A percentile compares a stretch with the other conserved stretches of the same genome.
phyloP scores from a whole-genome alignment of 2,329 filamentous ascomycete genomes.

The Colletotrichum plurivorum region DNA sequence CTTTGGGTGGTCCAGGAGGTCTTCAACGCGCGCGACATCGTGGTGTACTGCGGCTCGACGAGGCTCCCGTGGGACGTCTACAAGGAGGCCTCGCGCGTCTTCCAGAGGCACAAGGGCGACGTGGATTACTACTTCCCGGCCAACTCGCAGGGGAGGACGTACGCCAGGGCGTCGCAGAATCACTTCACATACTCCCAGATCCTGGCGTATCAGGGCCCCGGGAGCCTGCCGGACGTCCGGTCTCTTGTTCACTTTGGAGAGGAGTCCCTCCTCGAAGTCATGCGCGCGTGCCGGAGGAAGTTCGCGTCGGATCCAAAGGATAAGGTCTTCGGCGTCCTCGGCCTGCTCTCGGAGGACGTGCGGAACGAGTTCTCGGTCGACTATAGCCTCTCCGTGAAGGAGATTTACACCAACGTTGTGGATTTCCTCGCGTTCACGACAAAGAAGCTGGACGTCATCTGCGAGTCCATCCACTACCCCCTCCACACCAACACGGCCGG shows the following conservation, averaged over 20 bases:
- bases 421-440: constrained; percentile 48
- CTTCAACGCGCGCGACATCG: constrained; percentile 42
- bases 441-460: constrained; percentile 50
- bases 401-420: constrained; percentile 53
- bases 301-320: constrained; percentile 47
- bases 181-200: constrained; percentile 32
- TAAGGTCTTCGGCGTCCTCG: constrained; percentile 53
- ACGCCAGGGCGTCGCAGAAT: constrained; percentile 24
- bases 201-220: constrained; percentile 41
- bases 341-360: constrained; percentile 47
- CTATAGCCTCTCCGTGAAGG: constrained; percentile 49
- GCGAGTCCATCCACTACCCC: constrained; percentile 52
- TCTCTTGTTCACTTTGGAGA: neutral
- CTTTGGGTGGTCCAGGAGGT: constrained; percentile 52
- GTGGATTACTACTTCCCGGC: constrained; percentile 27
- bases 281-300: constrained; percentile 30
- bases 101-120: constrained; percentile 36
- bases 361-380: constrained; percentile 47
- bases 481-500: constrained; percentile 42
- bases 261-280: constrained; percentile 38
- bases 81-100: constrained; percentile 35
- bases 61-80: constrained; percentile 43
- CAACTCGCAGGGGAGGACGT: neutral
- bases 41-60: constrained; percentile 46
- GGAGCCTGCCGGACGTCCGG: constrained; percentile 26